Evolutionary conservation across 371 early-diverging fungal genomes (phyloP).

Genomic region (Rhizopus microsporus): DNA sequence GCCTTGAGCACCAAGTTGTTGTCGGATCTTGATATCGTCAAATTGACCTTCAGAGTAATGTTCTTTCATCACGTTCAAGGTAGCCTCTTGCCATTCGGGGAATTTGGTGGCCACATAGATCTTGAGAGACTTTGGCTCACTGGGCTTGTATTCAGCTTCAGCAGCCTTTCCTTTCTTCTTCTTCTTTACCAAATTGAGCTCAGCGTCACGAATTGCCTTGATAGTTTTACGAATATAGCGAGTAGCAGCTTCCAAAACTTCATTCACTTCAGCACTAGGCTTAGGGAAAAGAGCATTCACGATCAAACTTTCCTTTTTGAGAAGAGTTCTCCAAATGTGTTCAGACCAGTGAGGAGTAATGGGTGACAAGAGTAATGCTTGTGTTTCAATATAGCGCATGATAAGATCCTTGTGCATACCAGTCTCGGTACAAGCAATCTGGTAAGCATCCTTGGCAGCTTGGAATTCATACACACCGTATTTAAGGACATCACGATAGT

Average conservation of each 20-base stretch:
- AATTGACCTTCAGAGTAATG: constrained; percentile 68
- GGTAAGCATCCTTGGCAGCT: constrained; percentile 90
- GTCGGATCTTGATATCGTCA: constrained; percentile 75
- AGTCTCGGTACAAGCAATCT: constrained; percentile 65
- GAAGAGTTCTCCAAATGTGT: constrained; percentile 78
- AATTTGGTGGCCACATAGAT: constrained; percentile 79
- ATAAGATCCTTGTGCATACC: constrained; percentile 90
- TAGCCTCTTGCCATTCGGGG: constrained; percentile 94
- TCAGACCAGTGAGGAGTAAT: constrained; percentile 95
- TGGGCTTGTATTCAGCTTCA: constrained; percentile 60
- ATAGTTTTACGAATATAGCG: constrained; percentile 81
- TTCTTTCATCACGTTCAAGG: constrained; percentile 68
- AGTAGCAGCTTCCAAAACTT: constrained; percentile 70
- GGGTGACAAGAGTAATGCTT: constrained; percentile 84
- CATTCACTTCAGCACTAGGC: constrained; percentile 59
- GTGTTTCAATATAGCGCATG: constrained; percentile 77
- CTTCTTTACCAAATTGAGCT: constrained; percentile 78
- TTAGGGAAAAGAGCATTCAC: constrained; percentile 78
- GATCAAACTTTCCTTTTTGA: constrained; percentile 76
- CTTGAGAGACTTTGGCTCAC: constrained; percentile 71
- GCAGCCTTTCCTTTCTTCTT: constrained; percentile 71
- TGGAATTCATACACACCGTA: constrained; percentile 93
- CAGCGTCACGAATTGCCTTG: constrained; percentile 81
- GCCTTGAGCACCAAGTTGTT: constrained; percentile 68
- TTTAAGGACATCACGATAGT: constrained; percentile 96